Base-by-base conservation (phyloP, 1,284 basidiomycete genomes). In the Pseudozyma hubeiensis region DNA sequence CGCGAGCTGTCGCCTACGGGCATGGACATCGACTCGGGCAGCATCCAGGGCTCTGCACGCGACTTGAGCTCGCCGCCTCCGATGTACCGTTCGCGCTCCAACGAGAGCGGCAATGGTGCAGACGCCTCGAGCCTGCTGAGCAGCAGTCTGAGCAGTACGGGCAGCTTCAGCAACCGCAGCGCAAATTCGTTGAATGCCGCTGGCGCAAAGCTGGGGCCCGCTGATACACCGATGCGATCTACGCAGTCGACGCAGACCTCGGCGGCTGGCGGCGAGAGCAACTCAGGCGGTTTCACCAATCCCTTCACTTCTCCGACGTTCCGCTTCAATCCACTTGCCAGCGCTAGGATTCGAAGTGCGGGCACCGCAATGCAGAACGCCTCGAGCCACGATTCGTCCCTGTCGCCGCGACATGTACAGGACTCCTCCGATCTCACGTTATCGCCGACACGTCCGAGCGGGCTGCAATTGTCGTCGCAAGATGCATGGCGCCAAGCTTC, bases 1-100 rank as follows among this genome's bases (percentile, higher is more conserved):
- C 72, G 78, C 19, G 78, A 78, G 46, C 59, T 80, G n/a, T 78
- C 75, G 24, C 76, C 76, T 7, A 69, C 75, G 4, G 65, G 57
- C 45, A 80, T 80, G 78, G 75, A 80, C 35, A 53, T 78, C 39
- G 77, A 78, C 40, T 55, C 54, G 11, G 59, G 60, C 46, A 59
- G 60, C 55, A 54, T 53, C 24, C 31, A 61, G 7, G 60, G 58
- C 17, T 40, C 37, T 9, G 55, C 54, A 7, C 62, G 75, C 31
- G 78, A 78, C 41, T n/a, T 77, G 10, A 65, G 61, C 39, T 75
- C 71, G 24, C 78, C 78, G 7, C 69, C 78, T 17, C 77, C 76
- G 30, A 64, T 73, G 64, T 64, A 63, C 24, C 65, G 78, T 7
- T 56, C 65, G 14, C 58, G 77, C 5, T 78, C 77, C 24, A 67